phyloP scores from a whole-genome alignment of 2,329 filamentous ascomycete genomes.

The Diaporthe capsici region DNA sequence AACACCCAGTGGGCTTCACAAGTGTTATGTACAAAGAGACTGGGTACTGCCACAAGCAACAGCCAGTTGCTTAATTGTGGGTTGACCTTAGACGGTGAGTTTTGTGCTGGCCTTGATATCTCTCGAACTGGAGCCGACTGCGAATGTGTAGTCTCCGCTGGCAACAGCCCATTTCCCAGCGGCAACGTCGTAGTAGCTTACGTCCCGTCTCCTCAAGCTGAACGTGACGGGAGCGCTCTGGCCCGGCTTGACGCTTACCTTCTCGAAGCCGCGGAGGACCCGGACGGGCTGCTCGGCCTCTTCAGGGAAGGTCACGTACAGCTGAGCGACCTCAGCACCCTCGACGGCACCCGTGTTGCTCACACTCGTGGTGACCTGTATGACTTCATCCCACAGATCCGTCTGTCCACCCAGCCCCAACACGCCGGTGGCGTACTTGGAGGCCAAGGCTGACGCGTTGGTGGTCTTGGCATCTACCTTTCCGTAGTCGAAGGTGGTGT shows the following conservation, averaged over 20 bases:
- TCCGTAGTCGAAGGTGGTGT: slow-evolving; percentile 44
- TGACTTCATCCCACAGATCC: slow-evolving; percentile 61
- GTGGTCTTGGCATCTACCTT: neutral
- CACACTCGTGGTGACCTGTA: slow-evolving; percentile 53
- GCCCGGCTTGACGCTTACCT: slow-evolving; percentile 65
- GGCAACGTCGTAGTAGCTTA: slow-evolving; percentile 75
- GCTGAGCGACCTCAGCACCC: slow-evolving; percentile 46
- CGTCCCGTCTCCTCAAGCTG: slow-evolving; percentile 70
- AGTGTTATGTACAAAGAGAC: neutral
- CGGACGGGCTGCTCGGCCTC: slow-evolving; percentile 58
- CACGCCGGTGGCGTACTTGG: neutral
- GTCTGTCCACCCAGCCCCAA: neutral
- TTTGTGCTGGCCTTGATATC: slow-evolving; percentile 43
- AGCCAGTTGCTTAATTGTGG: neutral
- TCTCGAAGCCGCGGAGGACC: slow-evolving; percentile 77
- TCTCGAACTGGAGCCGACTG: slow-evolving; percentile 63
- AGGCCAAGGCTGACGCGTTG: neutral
- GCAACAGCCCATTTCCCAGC: slow-evolving; percentile 72
- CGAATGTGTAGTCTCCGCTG: slow-evolving; percentile 58
- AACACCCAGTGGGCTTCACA: neutral
- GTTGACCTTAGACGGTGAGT: neutral
- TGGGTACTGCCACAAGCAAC: neutral
- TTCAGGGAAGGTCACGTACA: slow-evolving; percentile 49
- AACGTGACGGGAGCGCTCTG: slow-evolving; percentile 61
- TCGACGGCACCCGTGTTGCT: slow-evolving; percentile 56